Evolutionary conservation across 2,329 filamentous ascomycete genomes (phyloP).

Genomic region (Ilyonectria destructans): DNA sequence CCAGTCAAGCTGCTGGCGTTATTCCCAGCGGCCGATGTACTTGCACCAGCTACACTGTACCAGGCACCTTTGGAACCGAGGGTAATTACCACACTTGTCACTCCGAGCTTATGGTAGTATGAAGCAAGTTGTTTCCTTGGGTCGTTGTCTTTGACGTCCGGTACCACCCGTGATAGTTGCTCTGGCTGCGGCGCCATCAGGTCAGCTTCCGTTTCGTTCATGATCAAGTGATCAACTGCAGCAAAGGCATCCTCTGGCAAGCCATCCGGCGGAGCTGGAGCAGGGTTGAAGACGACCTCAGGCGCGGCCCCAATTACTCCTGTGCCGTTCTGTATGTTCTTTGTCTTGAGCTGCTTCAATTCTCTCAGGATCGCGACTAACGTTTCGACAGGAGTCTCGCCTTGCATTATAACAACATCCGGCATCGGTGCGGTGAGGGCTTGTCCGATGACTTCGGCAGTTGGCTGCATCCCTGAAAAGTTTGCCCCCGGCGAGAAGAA

Average conservation of each 20-base stretch:
- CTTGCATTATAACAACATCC: slow-evolving; percentile 72
- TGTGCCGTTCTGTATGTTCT: too few species aligned
- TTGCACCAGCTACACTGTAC: too few species aligned
- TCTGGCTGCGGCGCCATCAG: slow-evolving; percentile 67
- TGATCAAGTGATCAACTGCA: slow-evolving; percentile 76
- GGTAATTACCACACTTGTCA: slow-evolving; percentile 78
- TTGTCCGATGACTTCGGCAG: slow-evolving; percentile 18
- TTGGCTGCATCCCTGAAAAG: too few species aligned
- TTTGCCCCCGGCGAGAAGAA: slow-evolving; percentile 72
- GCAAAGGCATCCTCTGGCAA: slow-evolving; percentile 73
- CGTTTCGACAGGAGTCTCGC: slow-evolving; percentile 71
- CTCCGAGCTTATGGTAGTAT: slow-evolving; percentile 73
- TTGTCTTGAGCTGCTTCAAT: slow-evolving; percentile 54
- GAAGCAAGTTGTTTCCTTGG: slow-evolving; percentile 58
- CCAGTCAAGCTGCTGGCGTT: too few species aligned
- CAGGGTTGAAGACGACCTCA: slow-evolving; percentile 82
- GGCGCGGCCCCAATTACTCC: slow-evolving; percentile 69
- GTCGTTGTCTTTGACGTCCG: slow-evolving; percentile 55
- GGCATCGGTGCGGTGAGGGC: slow-evolving; percentile 59
- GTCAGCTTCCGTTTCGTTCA: slow-evolving; percentile 83
- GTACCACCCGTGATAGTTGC: too few species aligned
- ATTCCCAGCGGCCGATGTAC: too few species aligned
- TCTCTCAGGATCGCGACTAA: slow-evolving; percentile 66
- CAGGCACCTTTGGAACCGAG: slow-evolving; percentile 75
- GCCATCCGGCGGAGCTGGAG: slow-evolving; percentile 73